These are phyloP conservation scores for Yamadazyma akitaensis DNA, from an alignment of 805 yeast species.

Conservation along the genomic window DNA sequence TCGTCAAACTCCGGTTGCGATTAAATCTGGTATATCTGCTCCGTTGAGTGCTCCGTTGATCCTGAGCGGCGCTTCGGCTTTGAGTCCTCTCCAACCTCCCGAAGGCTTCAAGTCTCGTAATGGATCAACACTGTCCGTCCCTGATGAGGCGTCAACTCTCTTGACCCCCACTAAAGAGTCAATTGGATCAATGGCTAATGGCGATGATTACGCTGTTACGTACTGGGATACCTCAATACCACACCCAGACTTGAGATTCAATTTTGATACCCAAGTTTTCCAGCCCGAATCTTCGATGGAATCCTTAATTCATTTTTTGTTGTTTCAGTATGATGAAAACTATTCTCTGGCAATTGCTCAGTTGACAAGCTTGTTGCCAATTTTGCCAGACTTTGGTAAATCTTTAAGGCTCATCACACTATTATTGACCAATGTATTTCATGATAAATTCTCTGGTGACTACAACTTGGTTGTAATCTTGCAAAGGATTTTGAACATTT, in stretches of 20 bases:
- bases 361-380: slow-evolving; percentile 29
- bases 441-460: slow-evolving; percentile 15
- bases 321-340: slow-evolving; percentile 28
- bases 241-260: slow-evolving; percentile 42
- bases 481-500: slow-evolving; percentile 50
- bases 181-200: neutral
- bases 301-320: slow-evolving; percentile 69
- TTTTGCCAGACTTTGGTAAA: slow-evolving; percentile 32
- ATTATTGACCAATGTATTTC: slow-evolving; percentile 10
- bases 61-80: neutral
- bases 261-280: slow-evolving; percentile 38
- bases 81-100: slow-evolving; percentile 8
- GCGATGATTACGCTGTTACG: slow-evolving; percentile 16
- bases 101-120: slow-evolving; percentile 16
- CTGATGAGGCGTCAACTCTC: slow-evolving; percentile 3
- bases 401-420: slow-evolving; percentile 21
- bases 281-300: slow-evolving; percentile 59
- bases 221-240: slow-evolving; percentile 25
- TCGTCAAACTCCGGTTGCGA: neutral
- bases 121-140: slow-evolving; percentile 14
- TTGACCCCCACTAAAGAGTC: slow-evolving; percentile 4
- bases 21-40: neutral
- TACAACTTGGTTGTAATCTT: slow-evolving; percentile 31
- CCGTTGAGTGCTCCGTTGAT: slow-evolving; percentile 8
- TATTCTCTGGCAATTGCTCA: slow-evolving; percentile 16